A percentile compares a stretch with the other conserved stretches of the same genome.
Conservation (phyloP, 345 rosid genomes). For the Rhodamnia rubescens region DNA sequence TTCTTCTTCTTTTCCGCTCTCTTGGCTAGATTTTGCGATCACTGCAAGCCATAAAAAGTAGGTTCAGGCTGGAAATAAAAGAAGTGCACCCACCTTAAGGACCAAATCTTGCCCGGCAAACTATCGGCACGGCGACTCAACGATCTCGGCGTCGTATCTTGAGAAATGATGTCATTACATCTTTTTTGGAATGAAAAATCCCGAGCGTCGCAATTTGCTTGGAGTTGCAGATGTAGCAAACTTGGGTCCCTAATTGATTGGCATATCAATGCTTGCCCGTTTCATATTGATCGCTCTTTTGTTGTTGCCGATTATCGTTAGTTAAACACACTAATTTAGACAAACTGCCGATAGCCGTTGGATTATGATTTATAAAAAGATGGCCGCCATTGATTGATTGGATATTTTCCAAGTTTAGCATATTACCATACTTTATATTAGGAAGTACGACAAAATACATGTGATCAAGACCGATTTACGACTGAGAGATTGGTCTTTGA, state of each 20-base stretch:
- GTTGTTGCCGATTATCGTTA: background rate
- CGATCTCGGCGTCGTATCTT: background rate
- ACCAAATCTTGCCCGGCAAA: background rate
- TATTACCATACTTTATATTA: background rate
- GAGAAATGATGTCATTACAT: background rate
- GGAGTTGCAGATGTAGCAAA: background rate
- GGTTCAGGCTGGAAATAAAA: background rate
- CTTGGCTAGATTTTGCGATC: background rate
- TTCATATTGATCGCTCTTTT: accelerated
- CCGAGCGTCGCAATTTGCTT: background rate
- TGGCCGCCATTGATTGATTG: background rate
- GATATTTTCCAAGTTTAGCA: background rate
- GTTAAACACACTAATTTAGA: background rate
- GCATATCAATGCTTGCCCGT: background rate
- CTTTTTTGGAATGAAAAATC: background rate
- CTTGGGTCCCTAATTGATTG: background rate
- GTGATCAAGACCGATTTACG: background rate
- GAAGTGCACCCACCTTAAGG: background rate
- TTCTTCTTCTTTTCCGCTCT: background rate
- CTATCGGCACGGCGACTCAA: background rate
- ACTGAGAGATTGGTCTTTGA: background rate
- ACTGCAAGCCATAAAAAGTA: background rate
- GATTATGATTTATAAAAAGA: background rate
- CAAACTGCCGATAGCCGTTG: background rate
- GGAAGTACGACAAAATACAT: background rate